phyloP scores from a whole-genome alignment of 805 yeast genomes.

The Lipomyces anomalus region DNA sequence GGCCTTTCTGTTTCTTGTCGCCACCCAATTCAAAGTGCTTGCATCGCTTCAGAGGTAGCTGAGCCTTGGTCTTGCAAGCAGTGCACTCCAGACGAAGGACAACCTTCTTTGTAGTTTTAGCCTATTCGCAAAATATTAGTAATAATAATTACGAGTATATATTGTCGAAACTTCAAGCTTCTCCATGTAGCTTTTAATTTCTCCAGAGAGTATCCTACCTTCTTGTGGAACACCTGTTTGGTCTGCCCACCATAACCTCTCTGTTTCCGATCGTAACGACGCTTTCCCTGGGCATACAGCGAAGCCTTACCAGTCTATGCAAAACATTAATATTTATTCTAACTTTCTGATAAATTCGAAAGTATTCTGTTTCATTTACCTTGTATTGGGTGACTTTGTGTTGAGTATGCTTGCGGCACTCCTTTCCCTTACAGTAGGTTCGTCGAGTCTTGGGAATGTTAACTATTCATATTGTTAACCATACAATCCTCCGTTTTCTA shows the following conservation, averaged over 20 bases:
- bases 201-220: conserved; percentile 40
- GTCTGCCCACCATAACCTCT: conserved; percentile 99
- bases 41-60: conserved; percentile 97
- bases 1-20: conserved; percentile 99
- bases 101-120: conserved; percentile 99
- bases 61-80: conserved; percentile 97
- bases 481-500: background rate
- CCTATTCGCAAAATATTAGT: conserved; percentile 35
- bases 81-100: conserved; percentile 99
- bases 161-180: background rate
- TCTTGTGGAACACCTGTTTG: conserved; percentile 99
- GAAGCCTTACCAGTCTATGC: conserved; percentile 94
- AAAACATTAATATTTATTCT: too few species aligned
- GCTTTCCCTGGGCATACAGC: conserved; percentile 98
- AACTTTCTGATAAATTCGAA: too few species aligned
- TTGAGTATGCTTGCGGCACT: conserved; percentile 99
- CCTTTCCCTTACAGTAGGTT: conserved; percentile 99
- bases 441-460: conserved; percentile 99
- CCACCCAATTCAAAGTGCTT: conserved; percentile 99
- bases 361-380: too few species aligned
- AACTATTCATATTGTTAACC: too few species aligned
- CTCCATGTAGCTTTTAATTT: background rate
- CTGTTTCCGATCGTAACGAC: conserved; percentile 99
- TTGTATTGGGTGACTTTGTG: conserved; percentile 99
- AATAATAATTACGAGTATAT: background rate